Percentiles rank a stretch among this genome's conserved stretches.
Evolutionary conservation across 805 yeast species (phyloP).

Genomic region (Yamadazyma takamatsuzukensis): DNA sequence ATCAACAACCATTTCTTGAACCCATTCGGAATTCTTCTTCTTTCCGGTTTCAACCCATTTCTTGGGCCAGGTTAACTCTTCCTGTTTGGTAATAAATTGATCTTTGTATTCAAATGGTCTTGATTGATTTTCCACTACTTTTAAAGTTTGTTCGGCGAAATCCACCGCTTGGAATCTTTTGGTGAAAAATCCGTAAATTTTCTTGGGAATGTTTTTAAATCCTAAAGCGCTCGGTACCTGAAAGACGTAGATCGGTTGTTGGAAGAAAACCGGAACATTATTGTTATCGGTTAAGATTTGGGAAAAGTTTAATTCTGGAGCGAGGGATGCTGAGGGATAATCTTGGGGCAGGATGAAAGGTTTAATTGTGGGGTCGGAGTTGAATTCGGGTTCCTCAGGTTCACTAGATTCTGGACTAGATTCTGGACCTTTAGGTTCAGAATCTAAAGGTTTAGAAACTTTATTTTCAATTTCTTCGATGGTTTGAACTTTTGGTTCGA

Average conservation of each 20-base stretch:
- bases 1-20: constrained; percentile 67
- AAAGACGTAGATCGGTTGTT: constrained; percentile 75
- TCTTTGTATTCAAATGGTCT: constrained; percentile 53
- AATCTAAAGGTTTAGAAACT: no score
- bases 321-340: constrained; percentile 50
- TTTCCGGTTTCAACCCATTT: constrained; percentile 78
- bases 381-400: constrained; percentile 22
- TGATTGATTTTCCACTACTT: constrained; percentile 47
- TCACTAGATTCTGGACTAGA: neutral
- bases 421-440: neutral
- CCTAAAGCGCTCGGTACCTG: constrained; percentile 80
- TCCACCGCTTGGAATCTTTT: constrained; percentile 68
- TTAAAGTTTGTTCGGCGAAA: constrained; percentile 51
- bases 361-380: constrained; percentile 41
- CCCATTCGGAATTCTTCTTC: constrained; percentile 83
- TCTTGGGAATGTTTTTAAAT: constrained; percentile 67
- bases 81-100: constrained; percentile 45
- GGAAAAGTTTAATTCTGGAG: constrained; percentile 54
- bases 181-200: constrained; percentile 76
- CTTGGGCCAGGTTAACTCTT: constrained; percentile 84
- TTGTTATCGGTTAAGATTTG: constrained; percentile 25
- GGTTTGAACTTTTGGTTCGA: neutral
- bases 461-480: constrained; percentile 1
- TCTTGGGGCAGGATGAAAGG: constrained; percentile 64
- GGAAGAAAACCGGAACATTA: constrained; percentile 56